Base-by-base conservation (phyloP, 192 early-diverging fungal genomes). In the Linnemannia zychae region DNA sequence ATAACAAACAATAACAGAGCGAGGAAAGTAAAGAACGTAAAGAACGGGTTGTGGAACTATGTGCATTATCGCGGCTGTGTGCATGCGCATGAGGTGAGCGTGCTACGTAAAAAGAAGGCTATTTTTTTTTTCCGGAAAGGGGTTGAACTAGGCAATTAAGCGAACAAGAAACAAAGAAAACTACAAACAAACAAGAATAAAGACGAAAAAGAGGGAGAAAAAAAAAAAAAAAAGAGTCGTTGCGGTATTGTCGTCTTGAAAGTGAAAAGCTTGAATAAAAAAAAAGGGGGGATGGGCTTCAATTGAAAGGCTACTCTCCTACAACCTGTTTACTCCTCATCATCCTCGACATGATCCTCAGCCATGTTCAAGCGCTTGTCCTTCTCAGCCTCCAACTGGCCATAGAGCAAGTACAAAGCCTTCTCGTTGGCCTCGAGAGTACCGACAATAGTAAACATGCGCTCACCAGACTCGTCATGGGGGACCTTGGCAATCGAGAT, bases 371-470 rank as follows among this genome's bases (percentile, higher is more conserved):
- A 79, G 74, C 95, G 95, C 80, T 93, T 92, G 78, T 96, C 93
- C 81, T 94, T 95, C 91, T 99, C 97, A 72, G 84, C 90, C 85
- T 99, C 98, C 60, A 99, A 87, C 82, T 96, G 93, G 24, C 93
- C 93, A 87, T 98, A 97, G 49, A 99, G 91, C 86, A 99, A 88
- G 72, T 96, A 95, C 63, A 99, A 88, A 13, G 98, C 98, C 87
- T 93, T 95, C 82, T 98, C 96, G 88, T 96, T 97, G 48, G 92
- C 90, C 80, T 97, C 97, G 16, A 94, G 90, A 1, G 93, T 92
- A 40, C 98, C 98, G 53, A 94, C 93, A 87, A 99, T 97, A 36
- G 97, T 98, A 74, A 99, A 96, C 88, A 97, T 91, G 31, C 97
- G 92, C 86, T 98, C 97, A 40, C 92, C 94, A 69, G 91, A 90